These are phyloP conservation scores for Aspergillus ostianus DNA, from an alignment of 495 filamentous ascomycete species.

Conservation along the genomic window DNA sequence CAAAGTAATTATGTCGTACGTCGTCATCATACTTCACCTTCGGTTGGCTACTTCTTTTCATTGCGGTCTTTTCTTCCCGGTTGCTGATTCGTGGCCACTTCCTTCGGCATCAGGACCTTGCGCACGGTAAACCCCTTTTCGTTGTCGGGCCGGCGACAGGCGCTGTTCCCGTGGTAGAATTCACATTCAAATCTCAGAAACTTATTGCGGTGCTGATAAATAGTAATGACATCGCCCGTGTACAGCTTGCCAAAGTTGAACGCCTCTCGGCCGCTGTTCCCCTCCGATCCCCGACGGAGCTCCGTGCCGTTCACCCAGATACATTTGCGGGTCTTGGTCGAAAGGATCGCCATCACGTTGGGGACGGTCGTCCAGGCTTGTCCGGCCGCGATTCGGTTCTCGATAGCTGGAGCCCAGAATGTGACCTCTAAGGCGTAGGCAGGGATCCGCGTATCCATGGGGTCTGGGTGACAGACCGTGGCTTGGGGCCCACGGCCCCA, in stretches of 20 bases:
- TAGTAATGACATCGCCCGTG: constrained; percentile 67
- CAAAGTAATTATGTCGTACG: background rate
- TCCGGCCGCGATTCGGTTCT: constrained; percentile 50
- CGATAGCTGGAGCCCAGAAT: constrained; percentile 65
- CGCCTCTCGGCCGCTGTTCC: constrained; percentile 46
- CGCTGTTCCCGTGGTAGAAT: constrained; percentile 53
- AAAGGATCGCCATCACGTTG: constrained; percentile 61
- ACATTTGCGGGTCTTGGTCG: constrained; percentile 66
- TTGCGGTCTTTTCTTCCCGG: constrained; percentile 23
- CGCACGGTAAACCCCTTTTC: constrained; percentile 43
- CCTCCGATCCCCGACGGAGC: constrained; percentile 46
- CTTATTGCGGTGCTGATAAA: constrained; percentile 50
- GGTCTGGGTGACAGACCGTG: constrained; percentile 58
- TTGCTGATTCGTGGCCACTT: constrained; percentile 27
- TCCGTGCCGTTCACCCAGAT: constrained; percentile 70
- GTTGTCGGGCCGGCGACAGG: constrained; percentile 37
- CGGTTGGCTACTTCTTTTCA: constrained; percentile 12
- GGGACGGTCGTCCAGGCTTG: constrained; percentile 56
- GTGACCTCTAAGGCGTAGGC: constrained; percentile 77
- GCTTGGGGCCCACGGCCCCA: constrained; percentile 70
- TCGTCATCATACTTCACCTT: background rate
- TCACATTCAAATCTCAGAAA: constrained; percentile 54
- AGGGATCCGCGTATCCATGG: constrained; percentile 66
- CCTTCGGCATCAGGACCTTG: constrained; percentile 32
- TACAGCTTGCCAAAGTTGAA: constrained; percentile 65